Evolutionary conservation across 352 stramenopile species (phyloP).

Genomic region (Albugo candida): DNA sequence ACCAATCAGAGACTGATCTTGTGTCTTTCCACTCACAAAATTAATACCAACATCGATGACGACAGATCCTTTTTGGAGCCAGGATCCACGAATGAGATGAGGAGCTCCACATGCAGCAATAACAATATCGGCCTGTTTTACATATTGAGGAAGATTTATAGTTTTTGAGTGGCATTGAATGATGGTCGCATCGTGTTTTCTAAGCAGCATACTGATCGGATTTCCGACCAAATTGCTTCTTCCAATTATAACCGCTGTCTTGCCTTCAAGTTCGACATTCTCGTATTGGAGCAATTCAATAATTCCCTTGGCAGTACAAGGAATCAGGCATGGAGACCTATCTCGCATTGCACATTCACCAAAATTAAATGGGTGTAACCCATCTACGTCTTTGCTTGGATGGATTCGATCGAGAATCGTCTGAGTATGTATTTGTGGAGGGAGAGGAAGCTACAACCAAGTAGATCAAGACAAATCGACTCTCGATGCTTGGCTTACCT

Average conservation of each 20-base stretch:
- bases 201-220: slow-evolving; percentile 89
- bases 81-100: slow-evolving; percentile 87
- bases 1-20: slow-evolving; percentile 72
- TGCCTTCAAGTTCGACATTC: slow-evolving; percentile 82
- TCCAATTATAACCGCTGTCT: slow-evolving; percentile 93
- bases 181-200: slow-evolving; percentile 91
- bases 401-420: slow-evolving; percentile 81
- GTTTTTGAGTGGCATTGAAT: slow-evolving; percentile 94
- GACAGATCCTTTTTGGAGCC: slow-evolving; percentile 92
- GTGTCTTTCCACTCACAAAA: slow-evolving; percentile 74
- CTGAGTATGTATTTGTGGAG: slow-evolving; percentile 61
- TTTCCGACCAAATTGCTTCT: slow-evolving; percentile 94
- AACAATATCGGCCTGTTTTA: slow-evolving; percentile 91
- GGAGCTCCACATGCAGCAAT: slow-evolving; percentile 90
- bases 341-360: slow-evolving; percentile 36
- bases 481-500: slow-evolving; percentile 14
- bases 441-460: slow-evolving; percentile 29
- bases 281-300: slow-evolving; percentile 38
- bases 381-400: slow-evolving; percentile 94
- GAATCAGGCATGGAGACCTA: slow-evolving; percentile 78
- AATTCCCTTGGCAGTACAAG: slow-evolving; percentile 81
- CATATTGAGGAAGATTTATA: slow-evolving; percentile 39
- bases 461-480: no score
- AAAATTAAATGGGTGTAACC: slow-evolving; percentile 95
- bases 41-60: slow-evolving; percentile 99